Evolutionary conservation across 1,284 basidiomycete genomes (phyloP).

Genomic region (Naganishia sp.): DNA sequence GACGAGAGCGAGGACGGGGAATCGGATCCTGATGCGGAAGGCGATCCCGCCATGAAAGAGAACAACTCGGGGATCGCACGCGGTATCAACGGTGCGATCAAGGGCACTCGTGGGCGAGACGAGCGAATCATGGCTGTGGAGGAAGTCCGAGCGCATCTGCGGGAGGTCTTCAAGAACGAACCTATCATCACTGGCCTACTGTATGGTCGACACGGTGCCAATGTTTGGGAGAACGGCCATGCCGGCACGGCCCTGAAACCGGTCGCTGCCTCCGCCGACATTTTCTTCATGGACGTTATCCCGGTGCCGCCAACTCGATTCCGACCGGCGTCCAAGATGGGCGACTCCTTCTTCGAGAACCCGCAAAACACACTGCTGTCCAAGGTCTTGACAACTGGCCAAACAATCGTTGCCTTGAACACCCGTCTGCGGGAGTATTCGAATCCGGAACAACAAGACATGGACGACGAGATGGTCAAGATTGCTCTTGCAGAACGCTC

Average conservation of each 20-base stretch:
- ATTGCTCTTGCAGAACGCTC: slow-evolving; percentile 55
- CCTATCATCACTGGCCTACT: slow-evolving; percentile 76
- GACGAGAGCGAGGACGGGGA: slow-evolving; percentile 43
- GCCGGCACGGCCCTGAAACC: slow-evolving; percentile 48
- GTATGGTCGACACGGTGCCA: slow-evolving; percentile 86
- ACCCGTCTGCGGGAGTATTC: slow-evolving; percentile 60
- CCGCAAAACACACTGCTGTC: slow-evolving; percentile 93
- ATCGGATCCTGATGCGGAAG: slow-evolving; percentile 57
- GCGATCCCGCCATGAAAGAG: slow-evolving; percentile 42
- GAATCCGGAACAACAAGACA: slow-evolving; percentile 54
- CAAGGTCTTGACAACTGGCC: slow-evolving; percentile 77
- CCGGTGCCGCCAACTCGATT: slow-evolving; percentile 93
- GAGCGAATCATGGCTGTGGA: slow-evolving; percentile 87
- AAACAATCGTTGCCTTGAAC: slow-evolving; percentile 77
- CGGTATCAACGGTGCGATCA: slow-evolving; percentile 74
- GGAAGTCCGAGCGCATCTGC: slow-evolving; percentile 91
- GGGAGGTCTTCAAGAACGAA: slow-evolving; percentile 84
- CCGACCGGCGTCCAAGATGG: slow-evolving; percentile 89
- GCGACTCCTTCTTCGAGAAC: slow-evolving; percentile 91
- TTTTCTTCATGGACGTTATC: slow-evolving; percentile 95
- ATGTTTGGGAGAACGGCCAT: slow-evolving; percentile 58
- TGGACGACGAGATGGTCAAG: slow-evolving; percentile 55
- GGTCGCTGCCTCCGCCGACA: slow-evolving; percentile 74
- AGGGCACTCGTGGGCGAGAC: slow-evolving; percentile 72
- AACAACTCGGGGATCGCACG: slow-evolving; percentile 56